These are phyloP conservation scores for Citeromyces hawaiiensis DNA, from an alignment of 1,139 yeast species.

Conservation along the genomic window DNA sequence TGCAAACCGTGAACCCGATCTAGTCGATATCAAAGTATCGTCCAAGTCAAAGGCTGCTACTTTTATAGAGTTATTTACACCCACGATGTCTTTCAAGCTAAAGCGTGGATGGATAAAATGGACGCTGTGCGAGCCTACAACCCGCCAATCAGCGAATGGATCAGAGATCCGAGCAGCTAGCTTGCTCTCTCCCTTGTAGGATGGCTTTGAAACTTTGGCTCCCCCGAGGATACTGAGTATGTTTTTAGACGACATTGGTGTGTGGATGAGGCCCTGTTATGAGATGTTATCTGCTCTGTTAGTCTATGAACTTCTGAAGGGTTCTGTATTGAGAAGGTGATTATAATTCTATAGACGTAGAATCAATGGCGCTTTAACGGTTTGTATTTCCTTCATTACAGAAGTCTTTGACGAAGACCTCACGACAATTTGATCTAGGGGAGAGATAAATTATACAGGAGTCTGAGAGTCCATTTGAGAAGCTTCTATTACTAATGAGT, in stretches of 20 bases:
- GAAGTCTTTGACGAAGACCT: too few species aligned
- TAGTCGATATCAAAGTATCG: slow-evolving; percentile 52
- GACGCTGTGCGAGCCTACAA: slow-evolving; percentile 1
- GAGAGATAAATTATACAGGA: too few species aligned
- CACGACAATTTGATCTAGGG: too few species aligned
- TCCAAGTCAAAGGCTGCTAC: slow-evolving; percentile 72
- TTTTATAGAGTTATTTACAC: slow-evolving; percentile 12
- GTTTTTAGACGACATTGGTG: neutral
- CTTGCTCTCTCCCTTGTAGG: neutral
- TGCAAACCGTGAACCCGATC: slow-evolving; percentile 42
- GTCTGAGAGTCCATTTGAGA: too few species aligned
- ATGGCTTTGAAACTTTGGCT: neutral
- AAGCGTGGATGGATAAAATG: neutral
- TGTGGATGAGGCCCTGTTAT: neutral
- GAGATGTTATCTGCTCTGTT: neutral
- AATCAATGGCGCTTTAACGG: too few species aligned
- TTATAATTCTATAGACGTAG: too few species aligned
- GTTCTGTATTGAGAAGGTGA: too few species aligned
- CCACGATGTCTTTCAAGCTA: slow-evolving; percentile 1
- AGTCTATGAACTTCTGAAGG: too few species aligned
- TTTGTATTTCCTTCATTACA: too few species aligned
- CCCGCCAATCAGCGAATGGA: neutral
- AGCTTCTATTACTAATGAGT: too few species aligned
- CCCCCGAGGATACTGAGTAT: neutral
- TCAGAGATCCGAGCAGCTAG: neutral